Evolutionary conservation across 352 stramenopile species (phyloP).

Genomic region (Phytopythium montanum): DNA sequence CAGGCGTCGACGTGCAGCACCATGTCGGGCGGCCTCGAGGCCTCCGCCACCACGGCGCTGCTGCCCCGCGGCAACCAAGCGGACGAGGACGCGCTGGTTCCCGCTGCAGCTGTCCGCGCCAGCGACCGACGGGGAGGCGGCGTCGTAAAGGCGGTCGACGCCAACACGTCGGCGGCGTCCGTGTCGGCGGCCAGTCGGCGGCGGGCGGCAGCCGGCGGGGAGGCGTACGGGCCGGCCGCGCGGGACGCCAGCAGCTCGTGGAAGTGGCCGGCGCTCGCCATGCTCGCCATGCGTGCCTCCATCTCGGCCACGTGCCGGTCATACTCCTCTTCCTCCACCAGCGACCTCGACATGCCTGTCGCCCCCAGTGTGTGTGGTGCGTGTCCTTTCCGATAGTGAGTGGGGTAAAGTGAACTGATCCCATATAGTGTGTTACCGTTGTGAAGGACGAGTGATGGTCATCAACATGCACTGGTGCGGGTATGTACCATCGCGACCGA

Average conservation of each 20-base stretch:
- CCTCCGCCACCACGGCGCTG: conserved; percentile 6
- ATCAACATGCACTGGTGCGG: no score
- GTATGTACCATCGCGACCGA: no score
- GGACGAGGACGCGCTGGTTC: background rate
- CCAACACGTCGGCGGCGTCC: background rate
- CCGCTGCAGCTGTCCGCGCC: background rate
- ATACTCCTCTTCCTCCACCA: no score
- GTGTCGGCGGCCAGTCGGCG: background rate
- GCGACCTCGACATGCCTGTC: conserved; percentile 5
- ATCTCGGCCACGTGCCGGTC: conserved; percentile 7
- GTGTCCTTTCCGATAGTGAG: background rate
- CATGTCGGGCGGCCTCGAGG: conserved; percentile 28
- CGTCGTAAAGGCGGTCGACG: background rate
- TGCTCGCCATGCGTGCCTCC: conserved; percentile 18
- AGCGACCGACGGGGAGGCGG: background rate
- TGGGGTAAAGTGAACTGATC: background rate
- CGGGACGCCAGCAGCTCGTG: conserved; percentile 1
- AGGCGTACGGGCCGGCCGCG: background rate
- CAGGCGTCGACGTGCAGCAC: conserved; percentile 49
- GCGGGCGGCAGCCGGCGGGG: background rate
- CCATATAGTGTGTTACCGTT: no score
- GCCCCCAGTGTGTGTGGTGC: background rate
- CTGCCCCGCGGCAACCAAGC: background rate
- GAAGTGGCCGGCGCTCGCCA: conserved; percentile 15
- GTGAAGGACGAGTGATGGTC: no score